Evolutionary conservation across 306 rosid species (phyloP), one percentile per base, ranked within the genome.

Genomic region (Cucumis sativus): DNA sequence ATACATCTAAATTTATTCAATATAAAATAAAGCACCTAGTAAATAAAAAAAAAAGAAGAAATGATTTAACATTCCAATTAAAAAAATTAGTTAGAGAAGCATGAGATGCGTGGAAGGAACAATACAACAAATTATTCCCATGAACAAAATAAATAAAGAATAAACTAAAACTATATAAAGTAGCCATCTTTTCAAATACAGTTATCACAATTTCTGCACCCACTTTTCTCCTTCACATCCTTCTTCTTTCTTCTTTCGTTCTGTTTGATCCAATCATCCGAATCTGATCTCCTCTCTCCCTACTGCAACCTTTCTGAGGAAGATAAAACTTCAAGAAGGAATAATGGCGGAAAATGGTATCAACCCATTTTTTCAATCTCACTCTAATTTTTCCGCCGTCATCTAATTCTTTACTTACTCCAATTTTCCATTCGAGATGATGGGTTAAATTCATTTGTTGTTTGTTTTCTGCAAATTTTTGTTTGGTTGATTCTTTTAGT

Each of bases 281-380:
- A 4, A 4, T 52, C 56, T 16, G 57, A 52, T 72, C 60, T 2
- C 1, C 59, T 49, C 60, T 49, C 52, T 35, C 33, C 45, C 12
- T 11, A 28, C 30, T 28, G 30, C 30, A 28, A 45, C 14, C 10
- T 25, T 47, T 21, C 56, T 69, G 12, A 12, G 37, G 56, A 69
- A 45, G 55, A 13, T 23, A 47, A 54, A 54, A 28, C 30, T 1
- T 28, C 30, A 17, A 14, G 30, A 66, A 66, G 12, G 16, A 14
- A 28, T 25, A 79, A 93, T 93, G 98, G 89, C 83, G 21, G 83
- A 84, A 69, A 80, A 52, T 55, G 95, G 91, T 91, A 81, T 10
- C 43, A 13, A 45, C 41, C 77, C 20, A 18, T 45, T 72, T 6
- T 10, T 77, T 28, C 57, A 70, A 10, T 5, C 41, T 40, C 33